phyloP scores from a whole-genome alignment of 306 rosid species.

The Pterocarpus santalinus region DNA sequence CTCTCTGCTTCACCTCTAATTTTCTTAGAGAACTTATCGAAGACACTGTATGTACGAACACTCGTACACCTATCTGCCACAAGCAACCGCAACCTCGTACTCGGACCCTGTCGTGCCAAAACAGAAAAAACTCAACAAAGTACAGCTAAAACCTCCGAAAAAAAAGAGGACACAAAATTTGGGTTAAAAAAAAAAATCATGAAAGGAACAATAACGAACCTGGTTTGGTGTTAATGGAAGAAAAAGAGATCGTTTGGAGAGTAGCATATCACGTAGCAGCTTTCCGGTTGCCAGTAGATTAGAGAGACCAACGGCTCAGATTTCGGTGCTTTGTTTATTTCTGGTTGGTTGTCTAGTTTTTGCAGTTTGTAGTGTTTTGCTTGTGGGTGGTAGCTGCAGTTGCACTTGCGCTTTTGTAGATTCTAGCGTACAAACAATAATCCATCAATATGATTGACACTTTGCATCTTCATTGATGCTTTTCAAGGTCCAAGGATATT shows the following conservation, averaged over 20 bases:
- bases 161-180: not conserved
- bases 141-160: not conserved
- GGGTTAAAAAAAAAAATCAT: not conserved
- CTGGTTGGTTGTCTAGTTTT: not conserved
- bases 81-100: conserved; percentile 56
- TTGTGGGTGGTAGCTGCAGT: too few species aligned
- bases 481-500: too few species aligned
- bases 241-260: conserved; percentile 58
- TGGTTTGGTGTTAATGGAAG: conserved; percentile 55
- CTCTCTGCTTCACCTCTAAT: conserved; percentile 79
- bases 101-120: conserved; percentile 49
- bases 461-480: too few species aligned
- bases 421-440: too few species aligned
- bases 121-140: not conserved
- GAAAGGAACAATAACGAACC: conserved; percentile 46
- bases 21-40: conserved; percentile 83
- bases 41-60: conserved; percentile 69
- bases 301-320: too few species aligned
- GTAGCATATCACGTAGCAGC: conserved; percentile 78
- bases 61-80: conserved; percentile 50
- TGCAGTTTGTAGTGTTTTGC: too few species aligned
- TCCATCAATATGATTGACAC: too few species aligned
- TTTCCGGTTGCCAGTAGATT: conserved; percentile 64
- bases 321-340: not conserved
- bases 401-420: too few species aligned